These are phyloP conservation scores for Colletotrichum sp. DNA, from an alignment of 2,329 filamentous ascomycete genomes.

Conservation along the genomic window DNA sequence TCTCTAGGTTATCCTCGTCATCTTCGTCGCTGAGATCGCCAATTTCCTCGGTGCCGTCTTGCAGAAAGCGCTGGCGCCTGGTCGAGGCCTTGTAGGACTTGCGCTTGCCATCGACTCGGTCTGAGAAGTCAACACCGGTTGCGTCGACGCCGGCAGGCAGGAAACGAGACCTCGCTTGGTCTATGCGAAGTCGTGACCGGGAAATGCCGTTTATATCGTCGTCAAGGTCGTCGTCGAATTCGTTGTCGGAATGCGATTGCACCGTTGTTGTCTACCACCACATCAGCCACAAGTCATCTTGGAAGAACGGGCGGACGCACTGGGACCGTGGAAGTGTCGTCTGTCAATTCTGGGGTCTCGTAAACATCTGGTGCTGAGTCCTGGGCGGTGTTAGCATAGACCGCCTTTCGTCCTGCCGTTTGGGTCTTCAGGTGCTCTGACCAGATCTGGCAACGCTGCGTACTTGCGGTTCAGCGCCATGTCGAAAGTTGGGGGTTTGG, in stretches of 20 bases:
- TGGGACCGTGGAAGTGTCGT: constrained; percentile 85
- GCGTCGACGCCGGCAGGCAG: constrained; percentile 77
- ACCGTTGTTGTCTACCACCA: constrained; percentile 57
- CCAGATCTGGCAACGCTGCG: constrained; percentile 79
- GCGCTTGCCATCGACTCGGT: constrained; percentile 81
- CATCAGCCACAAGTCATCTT: constrained; percentile 22
- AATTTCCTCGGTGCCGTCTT: constrained; percentile 69
- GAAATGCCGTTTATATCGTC: constrained; percentile 74
- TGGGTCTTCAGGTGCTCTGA: constrained; percentile 34
- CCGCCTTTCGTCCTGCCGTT: background rate
- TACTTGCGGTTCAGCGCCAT: constrained; percentile 86
- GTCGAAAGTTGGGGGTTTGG: background rate
- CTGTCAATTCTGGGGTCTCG: constrained; percentile 91
- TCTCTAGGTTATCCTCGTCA: constrained; percentile 71
- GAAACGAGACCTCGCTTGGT: constrained; percentile 83
- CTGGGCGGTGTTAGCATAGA: constrained; percentile 47
- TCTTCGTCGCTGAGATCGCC: constrained; percentile 81
- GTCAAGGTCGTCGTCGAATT: constrained; percentile 65
- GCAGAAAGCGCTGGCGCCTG: constrained; percentile 66
- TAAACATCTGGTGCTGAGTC: constrained; percentile 95
- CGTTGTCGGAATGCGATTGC: constrained; percentile 65
- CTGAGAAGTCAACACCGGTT: constrained; percentile 84
- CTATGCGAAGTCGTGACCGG: constrained; percentile 75
- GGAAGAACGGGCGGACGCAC: constrained; percentile 55
- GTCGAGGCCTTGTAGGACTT: constrained; percentile 83